Evolutionary conservation across 208 protist genomes (phyloP), one percentile per base, ranked within the genome.

Genomic region (Plasmodiophora brassicae): DNA sequence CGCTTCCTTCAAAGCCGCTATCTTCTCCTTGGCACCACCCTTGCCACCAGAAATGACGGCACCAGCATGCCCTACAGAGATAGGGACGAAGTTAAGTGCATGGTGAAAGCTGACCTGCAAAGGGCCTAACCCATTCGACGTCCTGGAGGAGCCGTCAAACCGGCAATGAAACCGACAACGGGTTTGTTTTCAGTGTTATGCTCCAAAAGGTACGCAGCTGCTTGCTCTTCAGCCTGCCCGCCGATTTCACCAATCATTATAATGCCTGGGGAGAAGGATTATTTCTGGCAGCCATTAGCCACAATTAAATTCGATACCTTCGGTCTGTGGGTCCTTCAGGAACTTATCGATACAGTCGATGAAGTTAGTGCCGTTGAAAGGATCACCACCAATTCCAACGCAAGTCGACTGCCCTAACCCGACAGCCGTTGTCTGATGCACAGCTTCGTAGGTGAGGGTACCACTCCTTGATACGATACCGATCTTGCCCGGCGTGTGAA

Each of bases 331-430:
- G 93, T 99, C 97, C 53, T 97, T 92, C 85, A 97, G 91, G 92
- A 98, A 99, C 36, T 97, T 89, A 88, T 98, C 95, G 53, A 99
- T 93, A 90, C 95, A 96, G 92, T 99, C 98, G 86, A 98, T 95
- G 95, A 99, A 99, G 94, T 99, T 98, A 71, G 97, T 99, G 35
- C 98, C 98, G 92, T 99, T 99, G 95, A 99, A 99, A 78, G 98
- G 98, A 91, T 99, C 98, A 91, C 89, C 89, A 71, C 89, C 89
- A 45, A 91, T 90, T 20, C 91, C 90, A 85, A 93, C 88, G 50
- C 91, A 88, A 41, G 91, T 91, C 28, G 89, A 91, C 46, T 91
- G 89, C 87, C 97, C 97, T 14, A 98, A 94, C 60, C 95, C 95
- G 14, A 94, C 95, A 0, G 91, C 92, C 39, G 98, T 98, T n/a